A percentile compares a stretch with the other conserved stretches of the same genome.
Evolutionary conservation across 257 asterid genomes (phyloP).

Genomic region (Cordia subcordata): DNA sequence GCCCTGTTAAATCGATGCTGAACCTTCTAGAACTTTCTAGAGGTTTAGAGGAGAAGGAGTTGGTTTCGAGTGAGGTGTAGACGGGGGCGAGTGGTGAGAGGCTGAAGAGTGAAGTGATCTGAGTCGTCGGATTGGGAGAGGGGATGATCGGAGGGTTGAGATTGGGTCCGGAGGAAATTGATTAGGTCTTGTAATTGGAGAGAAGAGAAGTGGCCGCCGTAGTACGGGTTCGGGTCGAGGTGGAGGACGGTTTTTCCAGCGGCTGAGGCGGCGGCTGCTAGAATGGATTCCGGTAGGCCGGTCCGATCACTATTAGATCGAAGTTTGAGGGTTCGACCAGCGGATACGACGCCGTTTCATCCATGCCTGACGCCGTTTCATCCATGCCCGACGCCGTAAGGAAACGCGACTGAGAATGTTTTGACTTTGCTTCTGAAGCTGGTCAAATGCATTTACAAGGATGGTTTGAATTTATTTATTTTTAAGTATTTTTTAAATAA

Average conservation of each 20-base stretch:
- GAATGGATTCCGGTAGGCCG: conserved; percentile 74
- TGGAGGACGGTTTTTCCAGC: conserved; percentile 80
- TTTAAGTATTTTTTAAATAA: too few relatives aligned
- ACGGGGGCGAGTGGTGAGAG: conserved; percentile 42
- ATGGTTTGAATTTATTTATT: too few relatives aligned
- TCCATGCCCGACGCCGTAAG: too few relatives aligned
- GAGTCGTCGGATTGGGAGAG: conserved; percentile 19
- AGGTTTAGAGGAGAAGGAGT: conserved; percentile 42
- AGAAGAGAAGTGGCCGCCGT: conserved; percentile 69
- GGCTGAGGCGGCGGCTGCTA: conserved; percentile 76
- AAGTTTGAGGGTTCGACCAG: conserved; percentile 69
- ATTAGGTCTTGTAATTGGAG: conserved; percentile 55
- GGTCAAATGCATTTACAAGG: too few relatives aligned
- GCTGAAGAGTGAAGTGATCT: conserved; percentile 16
- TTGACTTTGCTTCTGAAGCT: too few relatives aligned
- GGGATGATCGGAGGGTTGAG: conserved; percentile 16
- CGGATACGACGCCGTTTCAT: conserved; percentile 48
- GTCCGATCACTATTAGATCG: conserved; percentile 84
- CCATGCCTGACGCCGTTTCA: conserved; percentile 56
- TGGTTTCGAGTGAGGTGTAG: conserved; percentile 54
- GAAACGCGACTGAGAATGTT: background rate
- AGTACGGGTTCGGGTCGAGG: conserved; percentile 70
- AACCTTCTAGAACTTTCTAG: conserved; percentile 47
- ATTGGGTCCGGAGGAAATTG: conserved; percentile 47
- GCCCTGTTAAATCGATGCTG: conserved; percentile 63